Evolutionary conservation across 768 basidiomycete species (phyloP).

Genomic region (Royoungia palumana): DNA sequence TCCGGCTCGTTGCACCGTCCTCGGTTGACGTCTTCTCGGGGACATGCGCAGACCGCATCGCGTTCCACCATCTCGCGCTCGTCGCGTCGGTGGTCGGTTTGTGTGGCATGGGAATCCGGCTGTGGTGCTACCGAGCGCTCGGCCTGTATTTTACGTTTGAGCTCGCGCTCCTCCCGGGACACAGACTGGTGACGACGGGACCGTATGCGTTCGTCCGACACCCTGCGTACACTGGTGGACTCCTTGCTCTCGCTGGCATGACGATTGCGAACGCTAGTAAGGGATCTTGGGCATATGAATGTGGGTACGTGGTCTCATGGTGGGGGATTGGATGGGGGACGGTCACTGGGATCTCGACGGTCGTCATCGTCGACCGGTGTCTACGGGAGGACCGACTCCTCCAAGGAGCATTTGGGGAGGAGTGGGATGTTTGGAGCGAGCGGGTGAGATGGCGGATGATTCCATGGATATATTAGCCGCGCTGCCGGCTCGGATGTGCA

Average conservation of each 20-base stretch:
- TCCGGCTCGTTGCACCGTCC: background rate
- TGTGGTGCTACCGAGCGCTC: slow-evolving; percentile 36
- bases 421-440: slow-evolving; percentile 14
- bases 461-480: slow-evolving; percentile 13
- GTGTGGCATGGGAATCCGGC: slow-evolving; percentile 29
- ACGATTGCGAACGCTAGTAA: slow-evolving; percentile 5
- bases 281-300: slow-evolving; percentile 15
- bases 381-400: slow-evolving; percentile 5
- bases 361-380: slow-evolving; percentile 7
- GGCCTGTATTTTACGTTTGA: slow-evolving; percentile 40
- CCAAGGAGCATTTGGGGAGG: slow-evolving; percentile 2
- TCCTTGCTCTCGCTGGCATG: slow-evolving; percentile 3
- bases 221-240: slow-evolving; percentile 10
- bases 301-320: background rate
- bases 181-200: slow-evolving; percentile 13
- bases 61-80: background rate
- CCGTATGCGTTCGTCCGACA: slow-evolving; percentile 14
- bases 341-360: background rate
- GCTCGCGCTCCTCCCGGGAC: slow-evolving; percentile 15
- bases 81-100: slow-evolving; percentile 11
- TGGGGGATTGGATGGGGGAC: slow-evolving; percentile 10
- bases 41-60: slow-evolving; percentile 7
- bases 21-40: background rate
- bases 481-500: too few species aligned
- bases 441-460: slow-evolving; percentile 8